Evolutionary conservation across 805 yeast genomes (phyloP), one percentile per base, ranked within the genome.

Genomic region (Schwanniomyces occidentalis): DNA sequence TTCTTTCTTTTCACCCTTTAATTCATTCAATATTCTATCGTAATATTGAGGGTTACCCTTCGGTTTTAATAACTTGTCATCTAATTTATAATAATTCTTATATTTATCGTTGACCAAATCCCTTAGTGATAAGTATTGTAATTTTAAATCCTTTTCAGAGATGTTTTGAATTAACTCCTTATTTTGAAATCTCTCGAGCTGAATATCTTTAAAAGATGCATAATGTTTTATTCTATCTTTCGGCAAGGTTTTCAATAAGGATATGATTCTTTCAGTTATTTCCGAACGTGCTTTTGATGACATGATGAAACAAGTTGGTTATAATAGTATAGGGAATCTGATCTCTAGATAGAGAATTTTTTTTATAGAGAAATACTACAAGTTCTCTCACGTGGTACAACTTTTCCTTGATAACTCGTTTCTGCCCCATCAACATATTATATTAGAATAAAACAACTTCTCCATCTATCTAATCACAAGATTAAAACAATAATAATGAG

Each of bases 21-120:
- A 73, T 55, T 87, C 95, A 17, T 73, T 69, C 60, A 82, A 46
- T 34, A 89, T 69, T 51, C 93, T 73, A 25, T 71, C 75, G 52
- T 89, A 89, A 54, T 89, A 89, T 30, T 71, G 58, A 2, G 95
- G 88, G 58, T 87, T 85, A 2, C 96, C 96, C 50, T 82, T 80
- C n/a, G 97, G 97, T 46, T 60, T 69, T 49, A 77, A 60, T 45
- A 89, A 60, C 53, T 83, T 83, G 27, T 78, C 83, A 37, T 80
- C 80, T 22, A 80, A 72, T 41, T 73, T 67, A 54, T 85, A 85
- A 51, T 78, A 78, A 39, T 75, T 73, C 48, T 68, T 71, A 66
- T 80, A 80, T 50, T 80, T 80, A 53, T 80, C 81, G 37, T 71
- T 73, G 38, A 72, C 71, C 38, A 83, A 58, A 44, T 73, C 76